phyloP scores from a whole-genome alignment of 2,329 filamentous ascomycete species.

The Akanthomyces uredinophilus region DNA sequence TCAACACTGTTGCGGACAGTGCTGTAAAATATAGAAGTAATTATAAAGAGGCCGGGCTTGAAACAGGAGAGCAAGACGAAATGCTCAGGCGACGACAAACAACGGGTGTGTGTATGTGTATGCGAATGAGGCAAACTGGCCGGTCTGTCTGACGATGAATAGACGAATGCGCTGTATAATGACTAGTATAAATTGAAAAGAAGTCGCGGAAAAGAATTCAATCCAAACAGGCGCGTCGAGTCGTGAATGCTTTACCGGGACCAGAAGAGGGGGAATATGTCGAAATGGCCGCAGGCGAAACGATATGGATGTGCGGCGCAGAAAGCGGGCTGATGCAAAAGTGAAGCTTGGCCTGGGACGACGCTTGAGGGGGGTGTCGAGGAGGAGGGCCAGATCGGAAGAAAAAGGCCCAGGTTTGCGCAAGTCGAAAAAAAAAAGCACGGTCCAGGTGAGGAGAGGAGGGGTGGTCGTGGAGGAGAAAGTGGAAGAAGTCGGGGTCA shows the following conservation, averaged over 20 bases:
- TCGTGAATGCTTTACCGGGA: background rate
- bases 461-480: background rate
- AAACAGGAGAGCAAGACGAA: background rate
- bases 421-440: background rate
- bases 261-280: background rate
- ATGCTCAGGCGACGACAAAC: slow-evolving; percentile 2
- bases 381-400: background rate
- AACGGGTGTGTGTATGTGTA: background rate
- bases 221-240: background rate
- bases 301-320: background rate
- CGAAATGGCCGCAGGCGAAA: background rate
- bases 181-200: background rate
- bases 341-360: background rate
- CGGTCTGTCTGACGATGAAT: background rate
- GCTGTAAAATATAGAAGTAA: background rate
- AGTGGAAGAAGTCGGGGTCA: background rate
- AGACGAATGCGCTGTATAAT: background rate
- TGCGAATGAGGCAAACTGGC: slow-evolving; percentile 8
- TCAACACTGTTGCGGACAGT: background rate
- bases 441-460: background rate
- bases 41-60: background rate
- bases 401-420: background rate
- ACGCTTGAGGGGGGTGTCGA: background rate
- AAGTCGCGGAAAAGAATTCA: background rate
- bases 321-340: slow-evolving; percentile 3